Base-by-base conservation (phyloP, 176 grass and related monocot species). In the Aechmea fasciata region DNA sequence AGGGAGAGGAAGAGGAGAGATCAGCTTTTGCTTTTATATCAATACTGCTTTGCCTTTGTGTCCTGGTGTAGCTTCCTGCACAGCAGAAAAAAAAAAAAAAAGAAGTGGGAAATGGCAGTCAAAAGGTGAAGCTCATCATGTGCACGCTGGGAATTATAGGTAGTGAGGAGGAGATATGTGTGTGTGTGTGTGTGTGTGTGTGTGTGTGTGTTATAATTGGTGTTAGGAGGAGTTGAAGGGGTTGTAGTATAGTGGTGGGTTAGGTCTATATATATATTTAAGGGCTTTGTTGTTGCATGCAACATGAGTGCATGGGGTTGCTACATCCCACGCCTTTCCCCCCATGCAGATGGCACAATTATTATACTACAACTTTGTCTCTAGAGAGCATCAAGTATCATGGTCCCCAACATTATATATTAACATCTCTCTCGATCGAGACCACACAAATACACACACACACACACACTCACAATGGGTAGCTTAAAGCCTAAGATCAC, bases 341-440 rank as follows among this genome's bases (percentile, higher is more conserved):
- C 72, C 79, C 71, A 65, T 65, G 53, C 80, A 72, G 47, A 52
- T 73, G 48, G 69, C 85, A 83, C n/a, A 48, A 87, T 87, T 70
- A 87, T 83, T 76, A 57, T 68, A 28, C 77, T 71, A 54, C 68
- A 50, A 22, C 57, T 52, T 66, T 66, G 66, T 81, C 67, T 81
- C 77, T 62, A 41, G 33, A 67, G 8, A 28, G 25, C 29, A 41
- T 48, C 64, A 41, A 47, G 14, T 15, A 18, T 62, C 57, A 62
- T n/a, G 55, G 55, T 61, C 55, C 54, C 55, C 55, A 20, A 18
- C 33, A 6, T n/a, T n/a, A n/a, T 7, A 41, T 41, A 5, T 7
- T 7, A 8, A 0, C 33, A 41, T 41, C 33, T 41, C 33, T 41
- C 33, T 41, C 4, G 22, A 23, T 23, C 22, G 33, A 5, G n/a